These are phyloP conservation scores for Erythrobasidium hasegawianum DNA, from an alignment of 1,284 basidiomycete species.

Conservation along the genomic window DNA sequence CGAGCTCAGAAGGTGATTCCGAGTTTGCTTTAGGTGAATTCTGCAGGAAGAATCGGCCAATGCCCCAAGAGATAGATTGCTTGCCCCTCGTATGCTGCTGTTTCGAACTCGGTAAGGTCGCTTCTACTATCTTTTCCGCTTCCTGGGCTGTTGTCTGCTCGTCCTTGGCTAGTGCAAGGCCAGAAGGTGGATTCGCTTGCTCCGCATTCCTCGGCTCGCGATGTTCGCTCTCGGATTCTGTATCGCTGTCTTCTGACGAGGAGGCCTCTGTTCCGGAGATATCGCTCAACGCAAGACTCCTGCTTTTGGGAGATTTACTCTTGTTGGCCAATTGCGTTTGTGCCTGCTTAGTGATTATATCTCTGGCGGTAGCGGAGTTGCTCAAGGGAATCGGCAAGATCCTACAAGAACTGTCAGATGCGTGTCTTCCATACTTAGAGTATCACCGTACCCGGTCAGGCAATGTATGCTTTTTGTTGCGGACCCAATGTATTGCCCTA, in stretches of 20 bases:
- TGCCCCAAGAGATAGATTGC: not conserved
- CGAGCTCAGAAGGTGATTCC: not conserved
- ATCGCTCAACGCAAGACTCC: too few relatives aligned
- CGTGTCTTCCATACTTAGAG: too few relatives aligned
- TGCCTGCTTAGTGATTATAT: not conserved
- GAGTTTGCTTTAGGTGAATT: not conserved
- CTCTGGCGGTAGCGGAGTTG: not conserved
- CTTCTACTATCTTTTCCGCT: too few relatives aligned
- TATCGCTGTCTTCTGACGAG: too few relatives aligned
- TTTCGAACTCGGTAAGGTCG: not conserved
- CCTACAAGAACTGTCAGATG: not conserved
- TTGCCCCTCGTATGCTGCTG: not conserved
- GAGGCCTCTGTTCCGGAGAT: too few relatives aligned
- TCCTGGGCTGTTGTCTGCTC: too few relatives aligned
- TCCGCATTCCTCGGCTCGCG: too few relatives aligned
- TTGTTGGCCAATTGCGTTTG: not conserved
- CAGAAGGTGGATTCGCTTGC: too few relatives aligned
- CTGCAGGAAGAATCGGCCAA: not conserved
- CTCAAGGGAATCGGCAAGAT: slow-evolving; percentile 19
- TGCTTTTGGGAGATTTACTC: too few relatives aligned
- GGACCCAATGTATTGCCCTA: slow-evolving; percentile 17
- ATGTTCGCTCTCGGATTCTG: too few relatives aligned
- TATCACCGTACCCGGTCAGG: slow-evolving; percentile 11
- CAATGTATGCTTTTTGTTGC: slow-evolving; percentile 8
- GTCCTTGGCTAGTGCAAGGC: too few relatives aligned